Evolutionary conservation across 768 basidiomycete species (phyloP), one percentile per base, ranked within the genome.

Genomic region (Kwoniella sp.): DNA sequence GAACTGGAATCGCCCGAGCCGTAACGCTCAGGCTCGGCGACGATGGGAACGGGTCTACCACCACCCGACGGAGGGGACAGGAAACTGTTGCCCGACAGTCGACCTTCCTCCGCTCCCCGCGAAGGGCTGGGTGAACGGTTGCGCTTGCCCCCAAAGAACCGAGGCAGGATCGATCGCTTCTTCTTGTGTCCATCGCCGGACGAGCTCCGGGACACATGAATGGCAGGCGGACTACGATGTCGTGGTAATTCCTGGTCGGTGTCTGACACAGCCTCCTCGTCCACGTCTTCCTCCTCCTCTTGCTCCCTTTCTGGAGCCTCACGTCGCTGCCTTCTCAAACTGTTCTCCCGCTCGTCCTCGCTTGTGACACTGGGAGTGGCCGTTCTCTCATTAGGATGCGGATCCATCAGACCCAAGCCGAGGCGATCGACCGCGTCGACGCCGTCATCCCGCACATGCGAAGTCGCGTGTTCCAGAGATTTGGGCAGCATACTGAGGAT

Each of bases 341-440:
- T 44, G 15, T 11, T 9, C 49, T 32, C 26, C 34, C 19, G 23
- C 47, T 2, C 12, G 17, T 7, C 15, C 32, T 46, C 29, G 44
- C 10, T 34, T 23, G 23, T 14, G n/a, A 51, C n/a, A 28, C 50
- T 43, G n/a, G 50, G 36, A 20, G 39, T 48, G 23, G 37, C 37
- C 19, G 37, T 38, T 37, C 8, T 37, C n/a, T n/a, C n/a, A n/a
- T 37, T 20, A 5, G 36, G 36, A 44, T 29, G 43, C 31, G 50
- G 47, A 32, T 37, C 46, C 65, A 70, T 70, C 48, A 70, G 29
- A 5, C 68, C 68, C 29, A 70, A 32, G 0, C 68, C 68, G 2
- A 70, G 53, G 22, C 43, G 22, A 41, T 70, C 68, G 6, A 65
- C 51, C 23, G 58, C 53, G 27, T 70, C 60, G 32, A 46, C 44